These are phyloP conservation scores for Phylloporus sp. DNA, from an alignment of 768 basidiomycete species.

Conservation along the genomic window DNA sequence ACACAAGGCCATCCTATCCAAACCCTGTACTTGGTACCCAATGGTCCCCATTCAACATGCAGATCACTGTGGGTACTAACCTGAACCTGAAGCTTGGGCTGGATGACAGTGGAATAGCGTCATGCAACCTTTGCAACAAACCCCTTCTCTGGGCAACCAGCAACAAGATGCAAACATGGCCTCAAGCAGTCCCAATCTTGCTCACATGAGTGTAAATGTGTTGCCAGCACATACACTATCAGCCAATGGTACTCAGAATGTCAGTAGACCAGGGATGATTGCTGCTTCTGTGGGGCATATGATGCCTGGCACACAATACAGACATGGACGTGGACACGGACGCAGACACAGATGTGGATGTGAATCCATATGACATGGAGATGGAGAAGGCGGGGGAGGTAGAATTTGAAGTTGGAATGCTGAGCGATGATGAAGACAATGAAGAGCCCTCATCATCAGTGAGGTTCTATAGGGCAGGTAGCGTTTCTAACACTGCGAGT, in stretches of 20 bases:
- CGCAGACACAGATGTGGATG: too few species aligned
- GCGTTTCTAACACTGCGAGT: too few species aligned
- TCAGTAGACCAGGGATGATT: slow-evolving; percentile 29
- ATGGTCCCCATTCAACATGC: slow-evolving; percentile 29
- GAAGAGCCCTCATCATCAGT: too few species aligned
- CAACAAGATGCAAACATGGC: slow-evolving; percentile 22
- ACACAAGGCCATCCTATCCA: slow-evolving; percentile 37
- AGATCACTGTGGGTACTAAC: slow-evolving; percentile 22
- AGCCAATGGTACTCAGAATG: slow-evolving; percentile 51
- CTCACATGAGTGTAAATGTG: slow-evolving; percentile 33
- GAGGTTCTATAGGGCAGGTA: too few species aligned
- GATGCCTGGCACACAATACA: slow-evolving; percentile 39
- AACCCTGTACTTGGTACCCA: slow-evolving; percentile 23
- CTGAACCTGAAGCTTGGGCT: slow-evolving; percentile 35
- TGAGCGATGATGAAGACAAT: too few species aligned
- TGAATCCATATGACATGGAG: too few species aligned
- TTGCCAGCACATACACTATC: slow-evolving; percentile 50
- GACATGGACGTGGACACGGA: too few species aligned
- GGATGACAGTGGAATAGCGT: slow-evolving; percentile 39
- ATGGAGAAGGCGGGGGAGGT: too few species aligned
- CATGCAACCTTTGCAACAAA: slow-evolving; percentile 21
- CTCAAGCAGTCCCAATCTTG: slow-evolving; percentile 33
- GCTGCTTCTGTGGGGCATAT: slow-evolving; percentile 27
- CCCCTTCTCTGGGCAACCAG: slow-evolving; percentile 19
- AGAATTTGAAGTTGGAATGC: too few species aligned